Evolutionary conservation across 1,139 yeast genomes (phyloP).

Genomic region (Candida neerlandica): DNA sequence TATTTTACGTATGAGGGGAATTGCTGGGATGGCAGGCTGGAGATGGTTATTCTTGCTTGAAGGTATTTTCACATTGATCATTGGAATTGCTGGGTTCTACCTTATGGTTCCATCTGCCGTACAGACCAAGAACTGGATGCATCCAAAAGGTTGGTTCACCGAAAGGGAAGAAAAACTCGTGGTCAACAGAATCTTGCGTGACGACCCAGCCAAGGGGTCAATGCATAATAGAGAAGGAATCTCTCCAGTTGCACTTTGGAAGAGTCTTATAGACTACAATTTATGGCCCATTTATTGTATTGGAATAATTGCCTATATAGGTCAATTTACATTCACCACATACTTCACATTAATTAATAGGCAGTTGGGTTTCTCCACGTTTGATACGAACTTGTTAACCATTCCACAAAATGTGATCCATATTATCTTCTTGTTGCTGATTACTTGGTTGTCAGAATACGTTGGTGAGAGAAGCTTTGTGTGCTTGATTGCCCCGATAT

Average conservation of each 20-base stretch:
- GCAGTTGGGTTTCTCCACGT: slow-evolving; percentile 56
- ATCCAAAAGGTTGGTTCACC: slow-evolving; percentile 63
- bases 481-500: slow-evolving; percentile 38
- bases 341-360: slow-evolving; percentile 34
- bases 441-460: slow-evolving; percentile 45
- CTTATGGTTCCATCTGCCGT: slow-evolving; percentile 63
- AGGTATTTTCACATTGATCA: slow-evolving; percentile 55
- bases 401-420: slow-evolving; percentile 39
- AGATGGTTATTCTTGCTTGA: slow-evolving; percentile 67
- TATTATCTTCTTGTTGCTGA: slow-evolving; percentile 32
- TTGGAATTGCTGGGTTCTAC: slow-evolving; percentile 56
- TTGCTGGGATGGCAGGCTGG: slow-evolving; percentile 52
- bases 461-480: slow-evolving; percentile 37
- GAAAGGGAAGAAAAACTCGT: slow-evolving; percentile 63
- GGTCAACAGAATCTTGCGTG: slow-evolving; percentile 63
- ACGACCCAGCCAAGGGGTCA: slow-evolving; percentile 51
- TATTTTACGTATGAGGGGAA: slow-evolving; percentile 28
- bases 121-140: slow-evolving; percentile 55
- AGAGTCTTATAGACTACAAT: slow-evolving; percentile 54
- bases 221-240: slow-evolving; percentile 55
- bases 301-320: slow-evolving; percentile 50
- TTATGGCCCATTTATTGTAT: slow-evolving; percentile 60
- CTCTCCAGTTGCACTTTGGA: slow-evolving; percentile 37
- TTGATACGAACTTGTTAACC: slow-evolving; percentile 55
- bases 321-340: slow-evolving; percentile 38